Evolutionary conservation across 2,329 filamentous ascomycete genomes (phyloP).

Genomic region (Hypoxylon sp.): DNA sequence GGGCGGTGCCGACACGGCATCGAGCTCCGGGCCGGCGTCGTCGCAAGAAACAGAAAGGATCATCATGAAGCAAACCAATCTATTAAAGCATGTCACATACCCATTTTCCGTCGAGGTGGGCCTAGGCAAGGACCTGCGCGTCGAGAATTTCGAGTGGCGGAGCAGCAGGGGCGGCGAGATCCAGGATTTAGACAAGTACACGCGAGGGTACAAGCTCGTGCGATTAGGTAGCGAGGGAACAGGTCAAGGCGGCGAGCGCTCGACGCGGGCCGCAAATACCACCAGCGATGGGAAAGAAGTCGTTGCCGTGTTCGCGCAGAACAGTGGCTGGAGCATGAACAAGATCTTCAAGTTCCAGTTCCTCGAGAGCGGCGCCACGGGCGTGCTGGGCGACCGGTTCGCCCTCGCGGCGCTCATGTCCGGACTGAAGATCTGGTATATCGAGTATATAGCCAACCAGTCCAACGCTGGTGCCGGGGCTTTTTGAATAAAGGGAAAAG

Average conservation of each 20-base stretch:
- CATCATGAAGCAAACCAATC: slow-evolving; percentile 20
- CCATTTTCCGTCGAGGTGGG: slow-evolving; percentile 43
- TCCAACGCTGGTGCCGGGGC: background rate
- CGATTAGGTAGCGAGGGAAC: slow-evolving; percentile 31
- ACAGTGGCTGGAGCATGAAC: slow-evolving; percentile 36
- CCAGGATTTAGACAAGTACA: slow-evolving; percentile 31
- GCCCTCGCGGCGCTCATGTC: slow-evolving; percentile 44
- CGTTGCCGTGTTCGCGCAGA: slow-evolving; percentile 45
- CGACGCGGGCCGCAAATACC: slow-evolving; percentile 25
- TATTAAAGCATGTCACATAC: slow-evolving; percentile 17
- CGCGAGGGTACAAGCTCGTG: slow-evolving; percentile 49
- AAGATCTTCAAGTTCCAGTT: slow-evolving; percentile 48
- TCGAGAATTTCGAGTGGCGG: slow-evolving; percentile 51
- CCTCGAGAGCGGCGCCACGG: slow-evolving; percentile 45
- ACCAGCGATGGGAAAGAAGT: slow-evolving; percentile 49
- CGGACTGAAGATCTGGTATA: slow-evolving; percentile 45
- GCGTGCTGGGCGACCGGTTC: slow-evolving; percentile 46
- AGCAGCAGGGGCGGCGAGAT: slow-evolving; percentile 44
- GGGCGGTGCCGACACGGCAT: background rate
- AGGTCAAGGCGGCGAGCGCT: slow-evolving; percentile 34
- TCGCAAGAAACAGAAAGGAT: background rate
- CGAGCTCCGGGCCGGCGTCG: background rate
- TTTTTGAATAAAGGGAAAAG: background rate
- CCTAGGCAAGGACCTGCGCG: slow-evolving; percentile 30
- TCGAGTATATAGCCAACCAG: slow-evolving; percentile 10